These are phyloP conservation scores for Ceratobasidium sp. DNA, from an alignment of 1,284 basidiomycete genomes.

Conservation along the genomic window DNA sequence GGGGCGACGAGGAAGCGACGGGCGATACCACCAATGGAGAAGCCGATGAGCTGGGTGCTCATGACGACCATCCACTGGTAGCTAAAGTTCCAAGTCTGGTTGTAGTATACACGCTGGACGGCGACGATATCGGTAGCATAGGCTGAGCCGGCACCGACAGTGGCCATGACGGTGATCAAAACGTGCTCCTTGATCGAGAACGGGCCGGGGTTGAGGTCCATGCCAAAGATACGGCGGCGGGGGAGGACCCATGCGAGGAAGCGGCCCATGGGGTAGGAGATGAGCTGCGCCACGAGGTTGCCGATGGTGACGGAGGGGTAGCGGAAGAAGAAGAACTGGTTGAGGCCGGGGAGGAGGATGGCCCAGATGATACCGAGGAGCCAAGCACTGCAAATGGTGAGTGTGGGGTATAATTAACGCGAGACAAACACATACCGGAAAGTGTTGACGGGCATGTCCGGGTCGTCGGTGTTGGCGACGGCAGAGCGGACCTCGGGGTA, in stretches of 20 bases:
- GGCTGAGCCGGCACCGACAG: constrained; percentile 47
- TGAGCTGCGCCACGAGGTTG: constrained; percentile 51
- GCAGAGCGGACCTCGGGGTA: constrained; percentile 54
- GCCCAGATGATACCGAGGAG: constrained; percentile 60
- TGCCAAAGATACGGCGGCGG: constrained; percentile 56
- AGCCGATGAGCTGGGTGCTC: constrained; percentile 73
- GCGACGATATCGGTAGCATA: constrained; percentile 62
- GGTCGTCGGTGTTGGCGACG: constrained; percentile 51
- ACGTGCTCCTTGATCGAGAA: constrained; percentile 80
- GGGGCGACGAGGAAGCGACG: constrained; percentile 75
- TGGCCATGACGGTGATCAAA: constrained; percentile 50
- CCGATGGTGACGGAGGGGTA: constrained; percentile 50
- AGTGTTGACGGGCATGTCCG: constrained; percentile 49
- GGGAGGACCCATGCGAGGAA: constrained; percentile 62
- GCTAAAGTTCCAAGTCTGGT: constrained; percentile 51
- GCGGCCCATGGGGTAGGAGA: constrained; percentile 62
- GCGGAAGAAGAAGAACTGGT: constrained; percentile 53
- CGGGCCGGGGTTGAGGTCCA: constrained; percentile 70
- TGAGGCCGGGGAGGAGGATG: constrained; percentile 60
- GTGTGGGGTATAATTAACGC: constrained; percentile 4
- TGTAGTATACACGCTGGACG: constrained; percentile 67
- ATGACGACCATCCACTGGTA: constrained; percentile 64
- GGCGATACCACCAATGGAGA: constrained; percentile 68
- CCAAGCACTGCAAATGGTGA: constrained; percentile 45
- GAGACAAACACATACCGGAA: constrained; percentile 45